Evolutionary conservation across 176 grass and related monocot genomes (phyloP).

Genomic region (sorghum (Sorghum bicolor)): Sorghum_bicolor_NCBIv3 NC_012872.2:63364501-63365000

Average conservation of each 20-base stretch:
- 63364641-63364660: neutral
- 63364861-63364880: conserved; percentile 44
- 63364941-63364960: conserved; percentile 94
- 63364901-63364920: conserved; percentile 95
- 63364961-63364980: conserved; percentile 45
- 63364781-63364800: neutral
- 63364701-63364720: neutral
- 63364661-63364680: neutral
- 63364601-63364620: conserved; percentile 32
- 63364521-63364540: neutral
- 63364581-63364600: neutral
- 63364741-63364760: neutral
- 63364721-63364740: neutral
- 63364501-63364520: conserved; percentile 23
- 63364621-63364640: neutral
- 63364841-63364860: neutral
- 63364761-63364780: conserved; percentile 3
- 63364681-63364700: neutral
- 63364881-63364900: conserved; percentile 70
- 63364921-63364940: conserved; percentile 96
- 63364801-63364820: neutral
- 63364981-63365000: neutral
- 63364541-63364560: neutral
- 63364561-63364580: neutral
- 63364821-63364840: neutral